A percentile compares a stretch with the other conserved stretches of the same genome.
Evolutionary conservation across 257 asterid species (phyloP).

Genomic region (Ophiorrhiza pumila): DNA sequence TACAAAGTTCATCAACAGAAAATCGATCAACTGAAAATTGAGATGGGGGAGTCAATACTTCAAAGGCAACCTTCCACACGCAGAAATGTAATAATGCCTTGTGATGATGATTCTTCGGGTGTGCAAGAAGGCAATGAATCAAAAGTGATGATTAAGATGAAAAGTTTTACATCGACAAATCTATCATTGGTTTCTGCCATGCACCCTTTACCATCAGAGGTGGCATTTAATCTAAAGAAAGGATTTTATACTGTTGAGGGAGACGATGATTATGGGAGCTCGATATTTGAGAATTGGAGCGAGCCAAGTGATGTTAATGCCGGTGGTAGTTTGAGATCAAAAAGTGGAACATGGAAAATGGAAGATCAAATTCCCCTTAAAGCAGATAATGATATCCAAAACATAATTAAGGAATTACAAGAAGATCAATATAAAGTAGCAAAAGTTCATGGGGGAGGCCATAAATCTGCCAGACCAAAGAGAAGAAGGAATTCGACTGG

Average conservation of each 20-base stretch:
- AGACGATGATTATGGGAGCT: constrained; percentile 53
- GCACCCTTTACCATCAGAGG: constrained; percentile 60
- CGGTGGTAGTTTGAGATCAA: constrained; percentile 4
- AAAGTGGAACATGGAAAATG: constrained; percentile 18
- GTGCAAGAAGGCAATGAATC: background rate
- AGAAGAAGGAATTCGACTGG: constrained; percentile 26
- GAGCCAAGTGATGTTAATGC: constrained; percentile 25
- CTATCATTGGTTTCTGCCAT: constrained; percentile 37
- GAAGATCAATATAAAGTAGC: too few species aligned
- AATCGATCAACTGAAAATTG: too few species aligned
- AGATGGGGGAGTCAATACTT: background rate
- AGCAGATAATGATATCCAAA: background rate
- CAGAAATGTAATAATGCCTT: background rate
- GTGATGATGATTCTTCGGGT: background rate
- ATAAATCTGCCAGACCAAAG: background rate
- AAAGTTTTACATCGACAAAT: constrained; percentile 16
- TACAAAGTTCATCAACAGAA: background rate
- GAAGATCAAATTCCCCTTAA: constrained; percentile 30
- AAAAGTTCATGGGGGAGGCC: background rate
- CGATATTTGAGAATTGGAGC: constrained; percentile 68
- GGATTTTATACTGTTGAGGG: constrained; percentile 40
- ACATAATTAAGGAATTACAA: too few species aligned
- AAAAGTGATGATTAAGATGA: constrained; percentile 23
- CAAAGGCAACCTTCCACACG: background rate
- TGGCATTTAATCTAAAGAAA: constrained; percentile 39